Evolutionary conservation across 331 rosid genomes (phyloP).

Genomic region (Dryas integrifolia): DNA sequence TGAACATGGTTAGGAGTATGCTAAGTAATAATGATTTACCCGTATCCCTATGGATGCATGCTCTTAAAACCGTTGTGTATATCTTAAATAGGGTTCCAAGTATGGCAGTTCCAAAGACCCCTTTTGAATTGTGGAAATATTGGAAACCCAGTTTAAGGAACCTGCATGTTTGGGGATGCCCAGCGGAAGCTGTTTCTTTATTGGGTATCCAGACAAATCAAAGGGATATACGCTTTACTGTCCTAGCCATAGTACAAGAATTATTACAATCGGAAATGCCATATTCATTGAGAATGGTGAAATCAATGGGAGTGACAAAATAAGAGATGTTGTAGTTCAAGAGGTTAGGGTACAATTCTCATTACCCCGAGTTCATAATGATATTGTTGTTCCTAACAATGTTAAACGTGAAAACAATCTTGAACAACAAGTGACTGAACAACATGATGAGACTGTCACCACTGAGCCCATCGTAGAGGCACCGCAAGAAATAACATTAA

Average conservation of each 20-base stretch:
- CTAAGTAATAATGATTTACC: background rate
- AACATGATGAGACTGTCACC: background rate
- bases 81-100: background rate
- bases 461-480: background rate
- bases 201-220: background rate
- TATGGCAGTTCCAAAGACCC: background rate
- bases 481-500: constrained; percentile 11
- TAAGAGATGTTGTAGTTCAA: background rate
- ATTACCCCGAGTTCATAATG: background rate
- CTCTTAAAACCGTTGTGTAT: background rate
- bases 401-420: no score
- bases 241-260: background rate
- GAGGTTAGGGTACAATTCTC: background rate
- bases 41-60: background rate
- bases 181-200: background rate
- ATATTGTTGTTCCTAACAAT: background rate
- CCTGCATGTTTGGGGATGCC: background rate
- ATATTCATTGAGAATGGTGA: background rate
- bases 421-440: background rate
- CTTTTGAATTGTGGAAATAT: no score
- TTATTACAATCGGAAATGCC: background rate
- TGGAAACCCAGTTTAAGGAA: background rate
- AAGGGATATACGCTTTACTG: background rate
- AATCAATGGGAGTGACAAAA: background rate
- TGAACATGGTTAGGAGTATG: no score